These are phyloP conservation scores for Saccharum spontaneum DNA, from an alignment of 176 grass and related monocot genomes.

Conservation along the genomic window DNA sequence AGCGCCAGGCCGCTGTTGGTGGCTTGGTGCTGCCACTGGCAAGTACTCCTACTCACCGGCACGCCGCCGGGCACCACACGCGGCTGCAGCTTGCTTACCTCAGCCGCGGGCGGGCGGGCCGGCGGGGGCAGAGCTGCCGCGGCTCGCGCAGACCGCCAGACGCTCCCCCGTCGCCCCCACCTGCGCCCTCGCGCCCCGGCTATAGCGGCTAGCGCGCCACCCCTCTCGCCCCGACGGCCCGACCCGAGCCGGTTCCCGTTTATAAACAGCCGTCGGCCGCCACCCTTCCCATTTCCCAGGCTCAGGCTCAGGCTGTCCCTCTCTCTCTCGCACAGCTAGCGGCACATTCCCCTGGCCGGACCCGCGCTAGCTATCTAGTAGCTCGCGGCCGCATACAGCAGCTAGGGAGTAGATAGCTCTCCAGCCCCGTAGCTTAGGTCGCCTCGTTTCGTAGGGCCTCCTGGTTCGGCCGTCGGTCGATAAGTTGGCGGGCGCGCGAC, in stretches of 20 bases:
- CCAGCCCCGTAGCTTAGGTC: background rate
- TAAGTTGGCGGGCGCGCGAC: background rate
- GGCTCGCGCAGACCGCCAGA: too few species aligned
- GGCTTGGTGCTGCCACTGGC: too few species aligned
- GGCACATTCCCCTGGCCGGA: background rate
- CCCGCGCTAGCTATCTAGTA: background rate
- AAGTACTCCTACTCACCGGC: too few species aligned
- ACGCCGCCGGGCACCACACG: too few species aligned
- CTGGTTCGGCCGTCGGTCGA: background rate
- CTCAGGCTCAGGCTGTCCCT: background rate
- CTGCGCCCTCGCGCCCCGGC: too few species aligned
- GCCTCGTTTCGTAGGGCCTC: background rate
- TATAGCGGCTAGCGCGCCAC: background rate
- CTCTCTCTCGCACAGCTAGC: background rate
- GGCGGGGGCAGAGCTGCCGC: too few species aligned
- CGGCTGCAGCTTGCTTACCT: too few species aligned
- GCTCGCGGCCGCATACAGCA: background rate
- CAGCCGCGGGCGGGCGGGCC: too few species aligned
- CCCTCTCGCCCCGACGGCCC: background rate
- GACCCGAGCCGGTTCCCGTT: background rate
- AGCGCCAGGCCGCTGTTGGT: too few species aligned
- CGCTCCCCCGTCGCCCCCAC: background rate
- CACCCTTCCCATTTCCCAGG: background rate
- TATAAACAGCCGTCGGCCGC: slow-evolving; percentile 11
- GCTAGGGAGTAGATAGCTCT: background rate